Conservation (phyloP, 345 rosid genomes). For the Sonneratia caseolaris region DNA sequence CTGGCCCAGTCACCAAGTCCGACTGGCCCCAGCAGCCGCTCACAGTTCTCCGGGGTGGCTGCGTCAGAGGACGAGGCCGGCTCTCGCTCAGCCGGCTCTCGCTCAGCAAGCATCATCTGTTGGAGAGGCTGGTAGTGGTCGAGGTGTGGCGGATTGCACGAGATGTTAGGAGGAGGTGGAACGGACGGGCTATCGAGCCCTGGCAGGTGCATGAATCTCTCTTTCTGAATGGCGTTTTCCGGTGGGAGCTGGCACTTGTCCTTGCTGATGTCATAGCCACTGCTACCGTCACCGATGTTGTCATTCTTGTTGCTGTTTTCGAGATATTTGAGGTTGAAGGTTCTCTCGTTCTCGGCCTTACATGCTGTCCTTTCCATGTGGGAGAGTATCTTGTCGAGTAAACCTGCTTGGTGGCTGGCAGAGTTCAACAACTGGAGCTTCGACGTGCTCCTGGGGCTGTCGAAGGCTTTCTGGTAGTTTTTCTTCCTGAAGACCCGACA, state of each 20-base stretch:
- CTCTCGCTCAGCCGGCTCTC: conserved; percentile 7
- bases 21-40: not conserved
- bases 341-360: conserved; percentile 26
- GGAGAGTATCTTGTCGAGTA: conserved; percentile 36
- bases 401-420: conserved; percentile 19
- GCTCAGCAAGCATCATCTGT: conserved; percentile 16
- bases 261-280: not conserved
- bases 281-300: not conserved
- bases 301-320: not conserved
- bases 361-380: conserved; percentile 35
- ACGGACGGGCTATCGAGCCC: conserved; percentile 32
- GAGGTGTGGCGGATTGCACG: conserved; percentile 1
- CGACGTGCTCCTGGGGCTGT: conserved; percentile 47
- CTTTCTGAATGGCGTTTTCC: conserved; percentile 8
- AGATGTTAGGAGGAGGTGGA: not conserved
- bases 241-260: conserved; percentile 8
- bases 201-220: conserved; percentile 34
- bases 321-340: not conserved
- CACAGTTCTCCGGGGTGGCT: conserved; percentile 2
- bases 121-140: conserved; percentile 19
- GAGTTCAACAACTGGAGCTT: conserved; percentile 26
- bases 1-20: conserved; percentile 10
- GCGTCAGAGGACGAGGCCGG: conserved; percentile 5
- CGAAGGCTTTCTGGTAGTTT: conserved; percentile 78
- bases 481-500: conserved; percentile 92